Evolutionary conservation across 768 basidiomycete genomes (phyloP), one percentile per base, ranked within the genome.

Genomic region (Kwoniella sp.): DNA sequence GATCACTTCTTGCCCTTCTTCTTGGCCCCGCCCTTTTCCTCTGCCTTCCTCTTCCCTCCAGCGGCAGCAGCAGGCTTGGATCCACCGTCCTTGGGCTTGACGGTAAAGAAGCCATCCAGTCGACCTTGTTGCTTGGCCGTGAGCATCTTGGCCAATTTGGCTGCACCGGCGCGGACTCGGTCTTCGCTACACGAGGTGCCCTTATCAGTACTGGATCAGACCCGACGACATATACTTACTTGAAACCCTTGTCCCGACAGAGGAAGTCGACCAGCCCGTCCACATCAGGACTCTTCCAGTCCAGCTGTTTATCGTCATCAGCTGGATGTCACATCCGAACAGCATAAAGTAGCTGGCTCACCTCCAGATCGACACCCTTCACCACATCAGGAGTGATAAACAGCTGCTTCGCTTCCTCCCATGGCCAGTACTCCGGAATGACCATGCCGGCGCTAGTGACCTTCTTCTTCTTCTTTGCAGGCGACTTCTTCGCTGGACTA

Each of bases 161-260:
- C 90, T 3, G 88, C 92, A 22, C 91, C 91, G 71, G 88, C 91
- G 26, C 93, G 83, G 3, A 99, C 89, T 19, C 95, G 86, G 9
- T 99, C 95, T 78, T 98, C 95, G 62, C 93, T 98, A 67, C 19
- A 20, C 37, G 14, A 36, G 20, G n/a, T 17, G 20, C 36, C 27
- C 31, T 37, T 40, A 38, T 32, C 28, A 22, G n/a, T 31, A 20
- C 32, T n/a, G 25, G 41, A 20, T 7, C 20, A 15, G 37, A 22
- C n/a, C 23, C 19, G 14, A 31, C 53, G 50, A 23, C 15, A 22
- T 22, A 23, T 27, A 77, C 84, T 51, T 60, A 95, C 93, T 86
- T 93, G 83, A 99, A 99, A 5, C 95, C 95, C 71, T 99, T 98
- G 69, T 96, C 88, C 31, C 77, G 83, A 14, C 96, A 92, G 20